Evolutionary conservation across 1,284 basidiomycete genomes (phyloP), one percentile per base, ranked within the genome.

Genomic region (Microstroma glucosiphilum): DNA sequence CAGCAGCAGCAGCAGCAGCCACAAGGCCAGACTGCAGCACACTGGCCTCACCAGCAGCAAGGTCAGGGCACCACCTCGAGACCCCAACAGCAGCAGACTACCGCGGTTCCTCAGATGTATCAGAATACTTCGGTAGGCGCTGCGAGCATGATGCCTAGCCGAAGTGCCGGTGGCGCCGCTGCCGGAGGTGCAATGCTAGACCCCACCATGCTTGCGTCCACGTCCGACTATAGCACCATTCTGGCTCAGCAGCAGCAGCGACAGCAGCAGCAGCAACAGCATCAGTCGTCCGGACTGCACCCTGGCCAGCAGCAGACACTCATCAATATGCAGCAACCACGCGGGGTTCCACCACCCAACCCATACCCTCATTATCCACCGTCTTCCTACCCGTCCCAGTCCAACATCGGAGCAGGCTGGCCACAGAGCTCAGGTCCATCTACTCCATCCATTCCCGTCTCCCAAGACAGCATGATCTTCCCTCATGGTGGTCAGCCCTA

Each of bases 1-100:
- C 49, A 51, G 49, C 49, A 51, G 49, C 49, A 51, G 49, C 49
- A 51, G n/a, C 49, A 51, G 8, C 17, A 54, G 17, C 51, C 51
- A 4, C 51, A 54, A 25, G 17, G 13, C 8, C n/a, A 54, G n/a
- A 6, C 19, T 15, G 13, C 2, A 15, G 17, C 15, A 4, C 51
- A 21, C 51, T 23, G 13, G n/a, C 19, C 51, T 23, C 21, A 23
- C 21, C 51, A 54, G 51, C 15, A 19, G 25, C 51, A 54, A 13
- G 26, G 51, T 7, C 15, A 15, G 51, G 21, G 6, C 21, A n/a
- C 46, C n/a, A 3, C 23, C 7, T 48, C 17, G 4, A 23, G n/a
- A n/a, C 46, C 46, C 12, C 46, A 48, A 48, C 46, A 48, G 7
- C 46, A 48, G 7, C 46, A 48, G 46, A 9, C 46, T 7, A 3